Evolutionary conservation across 495 filamentous ascomycete genomes (phyloP).

Genomic region (Delitschia confertaspora): DNA sequence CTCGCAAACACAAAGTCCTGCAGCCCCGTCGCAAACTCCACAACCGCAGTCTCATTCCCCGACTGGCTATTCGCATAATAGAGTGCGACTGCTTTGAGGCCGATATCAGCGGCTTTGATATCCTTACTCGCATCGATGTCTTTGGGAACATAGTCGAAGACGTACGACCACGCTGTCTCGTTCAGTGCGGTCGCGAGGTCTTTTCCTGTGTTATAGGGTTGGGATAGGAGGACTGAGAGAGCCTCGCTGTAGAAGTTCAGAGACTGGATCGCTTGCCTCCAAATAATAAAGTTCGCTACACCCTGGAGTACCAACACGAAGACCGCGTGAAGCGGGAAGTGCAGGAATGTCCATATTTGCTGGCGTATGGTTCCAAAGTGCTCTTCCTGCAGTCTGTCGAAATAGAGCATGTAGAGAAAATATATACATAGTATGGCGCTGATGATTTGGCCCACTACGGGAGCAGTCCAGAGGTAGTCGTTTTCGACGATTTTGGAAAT

Average conservation of each 20-base stretch:
- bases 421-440: slow-evolving; percentile 41
- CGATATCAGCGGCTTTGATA: slow-evolving; percentile 10
- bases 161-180: slow-evolving; percentile 2
- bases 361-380: slow-evolving; percentile 49
- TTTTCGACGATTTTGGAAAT: slow-evolving; percentile 49
- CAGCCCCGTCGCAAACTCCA: neutral
- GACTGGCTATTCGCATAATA: neutral
- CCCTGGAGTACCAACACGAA: slow-evolving; percentile 57
- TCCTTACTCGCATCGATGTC: slow-evolving; percentile 14
- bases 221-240: neutral
- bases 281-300: slow-evolving; percentile 20
- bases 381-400: slow-evolving; percentile 46
- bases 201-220: neutral
- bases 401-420: slow-evolving; percentile 63
- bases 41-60: slow-evolving; percentile 9
- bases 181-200: slow-evolving; percentile 1
- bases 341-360: slow-evolving; percentile 56
- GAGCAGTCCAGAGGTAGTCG: slow-evolving; percentile 43
- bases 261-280: slow-evolving; percentile 18
- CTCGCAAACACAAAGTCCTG: slow-evolving; percentile 7
- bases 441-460: slow-evolving; percentile 40
- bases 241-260: neutral
- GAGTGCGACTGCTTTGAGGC: slow-evolving; percentile 10
- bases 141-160: slow-evolving; percentile 20
- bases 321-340: slow-evolving; percentile 55